phyloP scores from a whole-genome alignment of 805 yeast genomes.

The Sugiyamaella smithiae region DNA sequence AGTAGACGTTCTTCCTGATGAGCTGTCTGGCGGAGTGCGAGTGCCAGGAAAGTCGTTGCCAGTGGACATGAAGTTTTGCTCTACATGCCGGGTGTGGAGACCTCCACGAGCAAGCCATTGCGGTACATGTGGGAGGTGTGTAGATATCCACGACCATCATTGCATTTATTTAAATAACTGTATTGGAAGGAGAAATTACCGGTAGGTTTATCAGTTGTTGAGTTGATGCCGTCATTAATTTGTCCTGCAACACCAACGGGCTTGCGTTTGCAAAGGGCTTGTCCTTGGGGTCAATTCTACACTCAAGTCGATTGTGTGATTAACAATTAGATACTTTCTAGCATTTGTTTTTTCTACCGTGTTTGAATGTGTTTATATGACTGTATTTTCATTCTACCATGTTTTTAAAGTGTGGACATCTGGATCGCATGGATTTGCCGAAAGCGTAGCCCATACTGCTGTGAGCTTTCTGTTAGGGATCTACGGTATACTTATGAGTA shows the following conservation, averaged over 20 bases:
- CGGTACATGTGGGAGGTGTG: constrained; percentile 62
- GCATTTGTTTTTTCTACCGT: constrained; percentile 44
- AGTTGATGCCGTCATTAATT: background rate
- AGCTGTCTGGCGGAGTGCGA: constrained; percentile 50
- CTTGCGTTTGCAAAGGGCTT: too few relatives aligned
- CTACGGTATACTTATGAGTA: constrained; percentile 43
- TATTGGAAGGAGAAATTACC: constrained; percentile 69
- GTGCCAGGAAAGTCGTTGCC: constrained; percentile 45
- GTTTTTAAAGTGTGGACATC: constrained; percentile 25
- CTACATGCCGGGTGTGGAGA: constrained; percentile 69
- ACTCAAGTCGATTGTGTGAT: background rate
- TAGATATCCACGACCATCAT: constrained; percentile 68
- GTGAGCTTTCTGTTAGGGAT: constrained; percentile 53
- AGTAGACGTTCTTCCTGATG: constrained; percentile 48
- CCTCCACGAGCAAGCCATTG: constrained; percentile 79
- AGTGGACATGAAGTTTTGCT: constrained; percentile 55
- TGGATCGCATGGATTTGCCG: constrained; percentile 26
- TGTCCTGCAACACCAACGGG: too few relatives aligned
- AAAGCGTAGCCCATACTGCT: constrained; percentile 33
- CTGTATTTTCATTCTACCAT: constrained; percentile 36
- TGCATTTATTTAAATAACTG: constrained; percentile 72
- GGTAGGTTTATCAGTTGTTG: constrained; percentile 42
- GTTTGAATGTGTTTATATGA: constrained; percentile 32
- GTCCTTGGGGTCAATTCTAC: too few relatives aligned
- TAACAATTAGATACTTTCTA: constrained; percentile 23